Base-by-base conservation (phyloP, 345 rosid species). In the Acer yangbiense region DNA sequence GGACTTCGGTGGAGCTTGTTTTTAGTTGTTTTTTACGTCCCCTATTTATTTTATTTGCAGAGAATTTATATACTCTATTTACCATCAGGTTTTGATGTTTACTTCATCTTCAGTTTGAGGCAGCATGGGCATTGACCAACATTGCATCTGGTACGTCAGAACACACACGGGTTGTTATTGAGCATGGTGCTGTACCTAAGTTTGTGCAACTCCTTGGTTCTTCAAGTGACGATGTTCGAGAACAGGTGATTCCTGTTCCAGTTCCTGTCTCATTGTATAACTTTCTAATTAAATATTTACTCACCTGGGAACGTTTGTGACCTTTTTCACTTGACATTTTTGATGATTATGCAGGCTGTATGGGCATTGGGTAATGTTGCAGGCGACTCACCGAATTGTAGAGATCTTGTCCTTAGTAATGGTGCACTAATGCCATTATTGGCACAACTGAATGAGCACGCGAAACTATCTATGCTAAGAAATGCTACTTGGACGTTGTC, bases 331-430 rank as follows among this genome's bases (percentile, higher is more conserved):
- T 55, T 55, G 65, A 57, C 50, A 54, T 71, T 14, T 54, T 41
- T 3, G 3, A 27, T 32, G 25, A 55, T 23, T 32, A 29, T 71
- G 46, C 46, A 91, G 96, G 93, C 88, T 66, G 75, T 88, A n/a
- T 88, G 92, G 93, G 96, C 88, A 16, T 74, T 90, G 82, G 92
- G 92, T 17, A 91, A 91, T 75, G 86, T 91, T 70, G 87, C 92
- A 55, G 92, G 92, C 66, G 92, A 90, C 39, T 88, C 93, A 16
- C 81, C 88, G 2, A 77, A 64, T 29, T 89, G 87, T 72, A 87
- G 95, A 60, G 90, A 91, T 81, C 85, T 83, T 66, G 93, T 91
- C 46, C 90, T 91, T 48, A 11, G 70, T 4, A 76, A 81, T 65
- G 90, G 92, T 13, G 95, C 90, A 1, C 66, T 91, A 68, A 44